These are phyloP conservation scores for Somion occarium DNA, from an alignment of 1,284 basidiomycete genomes.

Conservation along the genomic window DNA sequence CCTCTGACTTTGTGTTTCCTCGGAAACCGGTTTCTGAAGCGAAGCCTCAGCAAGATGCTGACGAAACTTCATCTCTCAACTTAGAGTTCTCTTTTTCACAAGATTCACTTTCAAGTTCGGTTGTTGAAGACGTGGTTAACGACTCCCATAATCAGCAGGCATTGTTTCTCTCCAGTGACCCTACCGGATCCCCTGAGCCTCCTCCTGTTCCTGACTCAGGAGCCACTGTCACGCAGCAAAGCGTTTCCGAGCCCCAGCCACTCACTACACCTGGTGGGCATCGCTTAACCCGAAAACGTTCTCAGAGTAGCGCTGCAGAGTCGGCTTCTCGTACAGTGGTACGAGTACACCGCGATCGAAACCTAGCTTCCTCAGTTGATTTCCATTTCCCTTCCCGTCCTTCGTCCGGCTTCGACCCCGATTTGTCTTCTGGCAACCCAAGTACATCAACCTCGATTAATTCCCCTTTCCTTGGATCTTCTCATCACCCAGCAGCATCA, in stretches of 20 bases:
- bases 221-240: not conserved
- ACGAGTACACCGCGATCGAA: slow-evolving; percentile 26
- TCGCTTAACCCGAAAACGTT: slow-evolving; percentile 33
- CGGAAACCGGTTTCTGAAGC: not conserved
- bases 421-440: slow-evolving; percentile 3
- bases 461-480: slow-evolving; percentile 18
- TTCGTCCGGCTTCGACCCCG: slow-evolving; percentile 6
- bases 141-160: too few relatives aligned
- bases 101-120: too few relatives aligned
- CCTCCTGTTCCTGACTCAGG: not conserved
- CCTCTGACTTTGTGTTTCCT: not conserved
- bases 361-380: slow-evolving; percentile 36
- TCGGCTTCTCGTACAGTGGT: slow-evolving; percentile 16
- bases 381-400: slow-evolving; percentile 37
- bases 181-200: not conserved
- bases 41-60: not conserved
- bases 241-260: not conserved
- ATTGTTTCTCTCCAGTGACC: too few relatives aligned
- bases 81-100: not conserved
- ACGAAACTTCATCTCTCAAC: not conserved
- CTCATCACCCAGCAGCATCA: slow-evolving; percentile 49
- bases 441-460: slow-evolving; percentile 6
- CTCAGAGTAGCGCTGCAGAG: slow-evolving; percentile 38
- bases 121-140: too few relatives aligned
- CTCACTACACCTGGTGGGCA: slow-evolving; percentile 9